phyloP scores from a whole-genome alignment of 805 yeast species.

The Candida silvicultrix region DNA sequence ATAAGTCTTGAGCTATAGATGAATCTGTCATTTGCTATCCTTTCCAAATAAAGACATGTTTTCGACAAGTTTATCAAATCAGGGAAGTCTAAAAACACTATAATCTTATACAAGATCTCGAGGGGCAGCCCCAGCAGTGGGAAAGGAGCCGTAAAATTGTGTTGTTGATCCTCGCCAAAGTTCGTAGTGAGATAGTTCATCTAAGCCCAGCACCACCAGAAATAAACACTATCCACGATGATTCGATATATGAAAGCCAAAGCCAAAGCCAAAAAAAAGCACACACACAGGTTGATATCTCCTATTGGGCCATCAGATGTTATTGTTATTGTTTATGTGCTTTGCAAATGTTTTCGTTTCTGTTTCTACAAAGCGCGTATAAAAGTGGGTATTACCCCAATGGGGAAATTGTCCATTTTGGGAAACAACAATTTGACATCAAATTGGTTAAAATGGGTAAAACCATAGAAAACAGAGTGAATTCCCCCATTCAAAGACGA shows the following conservation, averaged over 20 bases:
- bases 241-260: no score
- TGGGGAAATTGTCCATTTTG: neutral
- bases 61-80: constrained; percentile 14
- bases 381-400: neutral
- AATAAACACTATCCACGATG: no score
- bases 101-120: neutral
- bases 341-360: neutral
- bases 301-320: neutral
- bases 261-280: no score
- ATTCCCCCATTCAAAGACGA: no score
- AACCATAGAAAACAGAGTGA: no score
- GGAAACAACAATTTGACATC: neutral
- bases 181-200: neutral
- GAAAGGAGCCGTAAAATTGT: neutral
- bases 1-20: constrained; percentile 16
- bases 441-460: neutral
- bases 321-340: neutral
- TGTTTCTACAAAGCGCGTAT: neutral
- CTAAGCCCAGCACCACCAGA: no score
- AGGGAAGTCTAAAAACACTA: neutral
- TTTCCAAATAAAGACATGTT: constrained; percentile 13
- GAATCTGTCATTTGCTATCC: constrained; percentile 15
- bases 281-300: no score
- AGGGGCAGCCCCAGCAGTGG: neutral
- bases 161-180: neutral